Base-by-base conservation (phyloP, 2,329 filamentous ascomycete species). In the Escovopsis weberi region DNA sequence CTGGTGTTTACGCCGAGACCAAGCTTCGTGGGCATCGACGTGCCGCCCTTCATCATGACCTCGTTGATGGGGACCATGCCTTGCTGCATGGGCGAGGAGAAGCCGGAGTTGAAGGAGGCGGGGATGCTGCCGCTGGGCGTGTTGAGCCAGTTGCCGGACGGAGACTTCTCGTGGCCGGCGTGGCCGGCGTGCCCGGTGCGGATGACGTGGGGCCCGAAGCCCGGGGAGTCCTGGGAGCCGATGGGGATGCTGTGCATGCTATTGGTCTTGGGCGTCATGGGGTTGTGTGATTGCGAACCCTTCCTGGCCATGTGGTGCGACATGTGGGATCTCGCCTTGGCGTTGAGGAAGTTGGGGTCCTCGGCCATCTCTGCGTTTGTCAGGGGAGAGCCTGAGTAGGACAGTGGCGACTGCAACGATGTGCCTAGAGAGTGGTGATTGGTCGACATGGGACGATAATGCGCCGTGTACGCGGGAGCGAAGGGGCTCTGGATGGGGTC, bases 401-500 rank as follows among this genome's bases (percentile, higher is more conserved):
- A 60, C 50, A 66, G 51, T 30, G 62, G 61, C 4, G 62, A 65
- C 41, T 64, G 62, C 19, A 65, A 51, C 2, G 75, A 74, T 42
- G 63, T 69, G 45, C 67, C 68, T 46, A 78, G 74, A 12, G 70
- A 65, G 42, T 74, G 69, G 15, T 15, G 15, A 12, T 69, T 67
- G 55, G 73, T 70, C 55, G 78, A 74, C 53, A 82, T 79, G 45
- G 75, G 74, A 37, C 82, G 77, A 59, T 86, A 93, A 50, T 87
- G 83, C 55, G 83, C 82, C 62, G 80, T 82, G 66, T 88, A 91
- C 55, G 74, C 79, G 52, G 82, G 76, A 36, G 84, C 74, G 55
- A 87, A 95, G 0, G 89, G 89, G 54, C 87, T 95, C 56, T 93
- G 85, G 47, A 94, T 89, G 6, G 89, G 87, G 42, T 86, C 82